A percentile compares a stretch with the other conserved stretches of the same genome.
These are phyloP conservation scores for Starmera stellimalicola DNA, from an alignment of 1,139 yeast genomes.

Conservation along the genomic window DNA sequence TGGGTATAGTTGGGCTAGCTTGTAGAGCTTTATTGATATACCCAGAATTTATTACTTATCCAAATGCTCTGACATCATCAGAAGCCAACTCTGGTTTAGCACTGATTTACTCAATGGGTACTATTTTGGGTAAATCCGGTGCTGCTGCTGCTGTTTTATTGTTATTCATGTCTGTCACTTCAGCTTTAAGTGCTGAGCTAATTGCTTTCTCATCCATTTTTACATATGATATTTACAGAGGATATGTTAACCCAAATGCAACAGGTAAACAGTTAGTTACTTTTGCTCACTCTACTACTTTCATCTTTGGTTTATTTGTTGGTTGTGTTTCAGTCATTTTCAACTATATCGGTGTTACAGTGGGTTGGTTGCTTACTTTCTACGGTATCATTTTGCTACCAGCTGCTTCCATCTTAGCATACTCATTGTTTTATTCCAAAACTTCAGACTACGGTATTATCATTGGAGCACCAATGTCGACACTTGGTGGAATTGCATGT, in stretches of 20 bases:
- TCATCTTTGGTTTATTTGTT: slow-evolving; percentile 24
- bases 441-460: slow-evolving; percentile 33
- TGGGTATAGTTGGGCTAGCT: slow-evolving; percentile 30
- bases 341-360: slow-evolving; percentile 26
- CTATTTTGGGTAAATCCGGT: slow-evolving; percentile 27
- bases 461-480: slow-evolving; percentile 40
- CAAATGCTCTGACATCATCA: slow-evolving; percentile 14
- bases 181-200: slow-evolving; percentile 31
- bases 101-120: slow-evolving; percentile 23
- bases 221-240: slow-evolving; percentile 29
- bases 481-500: slow-evolving; percentile 33
- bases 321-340: slow-evolving; percentile 27
- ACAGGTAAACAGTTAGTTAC: slow-evolving; percentile 26
- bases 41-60: slow-evolving; percentile 28
- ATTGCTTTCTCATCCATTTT: slow-evolving; percentile 30
- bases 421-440: slow-evolving; percentile 38
- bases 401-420: slow-evolving; percentile 28
- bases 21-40: slow-evolving; percentile 25
- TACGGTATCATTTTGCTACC: slow-evolving; percentile 29
- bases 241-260: slow-evolving; percentile 29
- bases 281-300: slow-evolving; percentile 23
- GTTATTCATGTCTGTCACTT: slow-evolving; percentile 32
- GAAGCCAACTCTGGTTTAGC: slow-evolving; percentile 22
- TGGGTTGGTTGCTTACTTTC: slow-evolving; percentile 25
- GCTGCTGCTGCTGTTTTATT: slow-evolving; percentile 29